Evolutionary conservation across 768 basidiomycete genomes (phyloP).

Genomic region (Botryobasidium botryosum): DNA sequence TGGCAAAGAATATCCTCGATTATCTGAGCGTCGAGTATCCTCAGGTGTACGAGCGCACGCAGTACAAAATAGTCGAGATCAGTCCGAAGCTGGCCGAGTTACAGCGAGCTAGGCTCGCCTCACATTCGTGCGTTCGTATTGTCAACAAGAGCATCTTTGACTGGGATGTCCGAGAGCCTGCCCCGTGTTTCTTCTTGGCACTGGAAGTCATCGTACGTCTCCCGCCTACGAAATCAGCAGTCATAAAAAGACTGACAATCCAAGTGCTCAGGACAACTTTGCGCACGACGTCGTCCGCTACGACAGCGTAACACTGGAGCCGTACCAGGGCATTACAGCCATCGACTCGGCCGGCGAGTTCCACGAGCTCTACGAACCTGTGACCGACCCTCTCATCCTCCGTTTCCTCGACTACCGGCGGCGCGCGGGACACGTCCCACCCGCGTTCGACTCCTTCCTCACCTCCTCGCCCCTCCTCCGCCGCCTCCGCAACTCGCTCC

Average conservation of each 20-base stretch:
- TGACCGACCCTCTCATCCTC: constrained; percentile 69
- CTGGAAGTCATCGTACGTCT: constrained; percentile 82
- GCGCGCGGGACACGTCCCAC: constrained; percentile 38
- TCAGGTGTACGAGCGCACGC: constrained; percentile 83
- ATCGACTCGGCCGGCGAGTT: constrained; percentile 73
- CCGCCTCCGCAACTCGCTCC: constrained; percentile 47
- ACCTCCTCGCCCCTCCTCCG: constrained; percentile 38
- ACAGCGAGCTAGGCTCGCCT: constrained; percentile 50
- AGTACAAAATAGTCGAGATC: constrained; percentile 92
- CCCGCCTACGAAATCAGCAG: not conserved
- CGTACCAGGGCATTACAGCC: constrained; percentile 69
- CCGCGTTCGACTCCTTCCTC: constrained; percentile 35
- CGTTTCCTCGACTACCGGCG: constrained; percentile 59
- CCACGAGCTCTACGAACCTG: constrained; percentile 59
- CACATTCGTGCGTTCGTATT: constrained; percentile 49
- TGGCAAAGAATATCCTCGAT: constrained; percentile 77
- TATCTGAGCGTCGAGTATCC: constrained; percentile 62
- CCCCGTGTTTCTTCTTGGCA: constrained; percentile 85
- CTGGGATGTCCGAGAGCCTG: constrained; percentile 55
- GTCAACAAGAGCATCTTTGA: constrained; percentile 70
- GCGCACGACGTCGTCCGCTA: constrained; percentile 92
- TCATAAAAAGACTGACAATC: not conserved
- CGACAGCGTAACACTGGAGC: constrained; percentile 57
- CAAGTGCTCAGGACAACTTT: constrained; percentile 67
- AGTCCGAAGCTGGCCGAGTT: constrained; percentile 55